These are phyloP conservation scores for Thermochaetoides dissita DNA, from an alignment of 2,329 filamentous ascomycete genomes.

Conservation along the genomic window DNA sequence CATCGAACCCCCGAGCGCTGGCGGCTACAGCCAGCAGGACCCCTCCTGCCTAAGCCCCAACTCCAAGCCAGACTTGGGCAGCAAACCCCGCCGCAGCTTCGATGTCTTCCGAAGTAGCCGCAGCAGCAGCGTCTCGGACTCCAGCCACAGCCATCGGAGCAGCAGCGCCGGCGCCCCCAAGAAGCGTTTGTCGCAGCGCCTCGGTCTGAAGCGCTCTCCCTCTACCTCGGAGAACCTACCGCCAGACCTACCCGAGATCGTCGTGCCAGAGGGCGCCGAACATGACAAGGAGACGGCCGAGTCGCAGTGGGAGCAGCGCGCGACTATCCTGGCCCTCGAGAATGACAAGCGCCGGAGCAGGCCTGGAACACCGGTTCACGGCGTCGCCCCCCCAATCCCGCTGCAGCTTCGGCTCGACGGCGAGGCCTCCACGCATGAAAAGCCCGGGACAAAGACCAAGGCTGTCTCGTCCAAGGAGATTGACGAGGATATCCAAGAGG, in stretches of 20 bases:
- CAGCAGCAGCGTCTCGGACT: constrained; percentile 23
- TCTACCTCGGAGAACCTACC: constrained; percentile 63
- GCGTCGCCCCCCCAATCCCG: constrained; percentile 17
- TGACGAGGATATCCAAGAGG: constrained; percentile 73
- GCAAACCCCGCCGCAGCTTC: constrained; percentile 18
- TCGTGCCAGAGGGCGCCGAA: constrained; percentile 29
- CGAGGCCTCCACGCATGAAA: constrained; percentile 12
- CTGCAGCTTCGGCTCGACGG: constrained; percentile 18
- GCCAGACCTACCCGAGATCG: constrained; percentile 62
- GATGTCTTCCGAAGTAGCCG: constrained; percentile 24
- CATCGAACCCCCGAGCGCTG: constrained; percentile 49
- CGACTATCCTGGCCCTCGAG: constrained; percentile 68
- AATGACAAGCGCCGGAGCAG: constrained; percentile 35
- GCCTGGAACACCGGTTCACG: constrained; percentile 25
- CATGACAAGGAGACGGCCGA: constrained; percentile 39
- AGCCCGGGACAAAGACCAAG: constrained; percentile 11
- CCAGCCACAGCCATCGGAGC: constrained; percentile 26
- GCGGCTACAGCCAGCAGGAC: constrained; percentile 11
- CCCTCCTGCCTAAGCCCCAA: constrained; percentile 15
- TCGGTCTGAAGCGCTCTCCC: constrained; percentile 48
- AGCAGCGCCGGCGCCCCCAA: constrained; percentile 17
- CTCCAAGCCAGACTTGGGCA: constrained; percentile 9
- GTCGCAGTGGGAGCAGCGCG: constrained; percentile 80
- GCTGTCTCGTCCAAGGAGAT: constrained; percentile 37
- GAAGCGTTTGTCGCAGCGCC: constrained; percentile 50